Base-by-base conservation (phyloP, 768 basidiomycete genomes). In the Naganishia vishniacii region DNA sequence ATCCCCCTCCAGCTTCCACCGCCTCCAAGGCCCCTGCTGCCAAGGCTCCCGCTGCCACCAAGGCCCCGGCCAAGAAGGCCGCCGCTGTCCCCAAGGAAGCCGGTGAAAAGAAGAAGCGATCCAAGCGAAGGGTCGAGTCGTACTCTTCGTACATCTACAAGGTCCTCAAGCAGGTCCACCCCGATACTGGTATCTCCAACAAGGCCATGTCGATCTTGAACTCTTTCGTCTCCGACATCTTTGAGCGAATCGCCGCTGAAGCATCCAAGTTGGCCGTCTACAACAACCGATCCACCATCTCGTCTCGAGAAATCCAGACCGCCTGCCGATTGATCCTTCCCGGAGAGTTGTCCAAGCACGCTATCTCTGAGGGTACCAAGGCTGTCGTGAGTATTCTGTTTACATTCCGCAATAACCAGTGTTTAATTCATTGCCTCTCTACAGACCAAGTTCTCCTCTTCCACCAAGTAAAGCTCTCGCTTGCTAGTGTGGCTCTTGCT, bases 281-380 rank as follows among this genome's bases (percentile, higher is more conserved):
- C 82, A 95, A 93, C 69, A 94, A 95, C 83, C 94, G 94, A 80
- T 95, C 94, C 8, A 98, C 93, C 34, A 97, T 98, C 77, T 95
- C 94, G 42, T 95, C 92, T 56, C 91, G 93, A 68, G n/a, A n/a
- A n/a, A n/a, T n/a, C n/a, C n/a, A n/a, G n/a, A n/a, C n/a, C n/a
- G n/a, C n/a, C n/a, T n/a, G n/a, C n/a, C n/a, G n/a, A n/a, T n/a
- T n/a, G n/a, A 94, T 99, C 79, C 87, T 99, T 26, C 92, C 94
- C 71, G 91, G 90, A 77, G 91, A 93, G 80, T 85, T 94, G 60
- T 88, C 90, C 73, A 94, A 93, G 82, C 89, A 90, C 78, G 88
- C 87, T 68, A 89, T 91, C 77, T 94, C 89, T 59, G 91, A 94
- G 80, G 92, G 92, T 59, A 94, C 89, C 66, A 91, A 91, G 80